Percentiles rank a stretch among this genome's conserved stretches.
These are phyloP conservation scores for Pueraria montana DNA, from an alignment of 306 rosid genomes.

Conservation along the genomic window DNA sequence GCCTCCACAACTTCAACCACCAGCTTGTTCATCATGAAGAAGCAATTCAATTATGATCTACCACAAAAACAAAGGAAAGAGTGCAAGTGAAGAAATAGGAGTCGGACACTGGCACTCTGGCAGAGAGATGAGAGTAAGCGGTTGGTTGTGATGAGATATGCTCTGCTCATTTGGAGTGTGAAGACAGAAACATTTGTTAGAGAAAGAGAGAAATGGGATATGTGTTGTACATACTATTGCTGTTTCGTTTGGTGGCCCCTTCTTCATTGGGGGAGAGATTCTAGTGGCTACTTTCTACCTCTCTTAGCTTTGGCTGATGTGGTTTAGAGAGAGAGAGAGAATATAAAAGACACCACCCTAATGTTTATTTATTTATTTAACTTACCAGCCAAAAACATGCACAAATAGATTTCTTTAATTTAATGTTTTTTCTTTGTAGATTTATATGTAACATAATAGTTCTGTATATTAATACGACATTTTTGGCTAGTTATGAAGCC, in stretches of 20 bases:
- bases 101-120: too few relatives aligned
- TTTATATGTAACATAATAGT: conserved; percentile 16
- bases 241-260: conserved; percentile 49
- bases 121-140: conserved; percentile 30
- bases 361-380: conserved; percentile 2
- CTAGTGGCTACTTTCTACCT: conserved; percentile 42
- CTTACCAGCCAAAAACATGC: background rate
- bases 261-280: conserved; percentile 41
- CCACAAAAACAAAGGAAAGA: too few relatives aligned
- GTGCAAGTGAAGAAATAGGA: conserved; percentile 34
- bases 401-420: background rate
- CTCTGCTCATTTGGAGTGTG: conserved; percentile 65
- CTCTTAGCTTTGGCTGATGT: conserved; percentile 39
- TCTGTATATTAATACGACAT: too few relatives aligned
- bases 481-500: too few relatives aligned
- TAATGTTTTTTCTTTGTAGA: background rate
- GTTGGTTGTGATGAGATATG: conserved; percentile 42
- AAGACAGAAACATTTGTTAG: conserved; percentile 59
- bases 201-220: conserved; percentile 42
- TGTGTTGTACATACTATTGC: conserved; percentile 16
- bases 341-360: background rate
- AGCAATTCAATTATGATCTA: too few relatives aligned
- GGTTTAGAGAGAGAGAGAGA: background rate
- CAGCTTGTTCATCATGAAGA: conserved; percentile 62
- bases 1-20: conserved; percentile 84